Percentiles rank a stretch among this genome's conserved stretches.
Evolutionary conservation across 768 basidiomycete species (phyloP).

Genomic region (Hemileccinum impolitum): DNA sequence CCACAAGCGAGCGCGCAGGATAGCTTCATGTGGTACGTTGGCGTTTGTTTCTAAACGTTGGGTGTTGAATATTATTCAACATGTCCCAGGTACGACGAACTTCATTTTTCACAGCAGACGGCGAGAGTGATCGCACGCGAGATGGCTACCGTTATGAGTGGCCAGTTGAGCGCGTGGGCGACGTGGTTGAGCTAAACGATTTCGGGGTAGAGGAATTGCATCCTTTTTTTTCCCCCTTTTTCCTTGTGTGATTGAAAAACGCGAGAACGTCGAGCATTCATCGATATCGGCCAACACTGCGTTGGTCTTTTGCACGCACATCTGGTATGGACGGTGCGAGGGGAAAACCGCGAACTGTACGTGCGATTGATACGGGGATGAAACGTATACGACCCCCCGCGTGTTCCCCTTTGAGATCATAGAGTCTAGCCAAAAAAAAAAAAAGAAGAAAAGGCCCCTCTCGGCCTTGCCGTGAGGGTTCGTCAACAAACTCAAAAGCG

Average conservation of each 20-base stretch:
- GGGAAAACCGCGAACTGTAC: background rate
- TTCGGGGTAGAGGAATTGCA: no score
- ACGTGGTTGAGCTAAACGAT: slow-evolving; percentile 45
- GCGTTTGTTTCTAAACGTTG: no score
- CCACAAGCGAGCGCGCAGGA: slow-evolving; percentile 40
- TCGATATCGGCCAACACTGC: no score
- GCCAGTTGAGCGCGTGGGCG: slow-evolving; percentile 42
- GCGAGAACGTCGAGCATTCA: no score
- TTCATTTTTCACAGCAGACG: slow-evolving; percentile 60
- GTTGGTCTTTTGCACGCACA: no score
- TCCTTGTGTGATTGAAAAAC: no score
- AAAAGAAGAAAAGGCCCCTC: no score
- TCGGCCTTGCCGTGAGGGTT: no score
- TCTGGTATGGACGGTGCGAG: no score
- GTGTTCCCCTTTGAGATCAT: background rate
- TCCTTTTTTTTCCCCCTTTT: no score
- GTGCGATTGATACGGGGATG: slow-evolving; percentile 7
- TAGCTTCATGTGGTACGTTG: slow-evolving; percentile 60
- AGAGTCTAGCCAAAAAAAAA: background rate
- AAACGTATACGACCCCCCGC: slow-evolving; percentile 5
- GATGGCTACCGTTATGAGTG: slow-evolving; percentile 45
- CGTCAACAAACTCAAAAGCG: no score
- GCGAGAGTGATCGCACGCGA: slow-evolving; percentile 52
- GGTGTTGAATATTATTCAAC: no score
- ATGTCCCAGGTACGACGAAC: slow-evolving; percentile 49